A percentile compares a stretch with the other conserved stretches of the same genome.
Evolutionary conservation across 2,329 filamentous ascomycete genomes (phyloP).

Genomic region (Arthroderma sp.): DNA sequence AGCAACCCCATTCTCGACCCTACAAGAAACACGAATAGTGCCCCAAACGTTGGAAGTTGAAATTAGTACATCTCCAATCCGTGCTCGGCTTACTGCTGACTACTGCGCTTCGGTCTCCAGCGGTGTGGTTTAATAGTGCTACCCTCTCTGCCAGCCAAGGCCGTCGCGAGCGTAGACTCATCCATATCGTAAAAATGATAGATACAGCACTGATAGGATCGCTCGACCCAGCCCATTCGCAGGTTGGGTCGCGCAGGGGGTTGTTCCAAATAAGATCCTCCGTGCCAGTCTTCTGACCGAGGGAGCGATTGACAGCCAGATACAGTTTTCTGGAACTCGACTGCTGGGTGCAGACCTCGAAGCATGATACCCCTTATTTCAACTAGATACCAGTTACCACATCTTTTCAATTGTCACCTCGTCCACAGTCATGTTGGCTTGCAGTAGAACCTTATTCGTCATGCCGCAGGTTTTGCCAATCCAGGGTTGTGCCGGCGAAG

Average conservation of each 20-base stretch:
- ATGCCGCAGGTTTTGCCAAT: slow-evolving; percentile 7
- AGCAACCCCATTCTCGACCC: background rate
- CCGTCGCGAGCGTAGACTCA: no score
- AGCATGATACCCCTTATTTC: slow-evolving; percentile 11
- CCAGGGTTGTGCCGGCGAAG: slow-evolving; percentile 11
- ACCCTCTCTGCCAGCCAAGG: no score
- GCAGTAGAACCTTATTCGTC: slow-evolving; percentile 1
- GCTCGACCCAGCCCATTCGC: background rate
- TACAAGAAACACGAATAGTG: background rate
- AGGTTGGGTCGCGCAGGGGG: background rate
- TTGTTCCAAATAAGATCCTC: background rate
- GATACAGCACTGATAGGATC: no score
- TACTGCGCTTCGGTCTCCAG: no score
- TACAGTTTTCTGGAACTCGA: slow-evolving; percentile 10
- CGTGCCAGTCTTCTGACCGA: slow-evolving; percentile 6
- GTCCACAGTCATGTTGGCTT: slow-evolving; percentile 11
- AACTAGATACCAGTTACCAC: slow-evolving; percentile 12
- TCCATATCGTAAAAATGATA: no score
- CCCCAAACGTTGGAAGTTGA: background rate
- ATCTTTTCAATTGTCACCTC: slow-evolving; percentile 10
- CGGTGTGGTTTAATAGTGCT: no score
- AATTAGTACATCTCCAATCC: background rate
- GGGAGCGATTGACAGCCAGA: slow-evolving; percentile 12
- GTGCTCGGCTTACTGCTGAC: no score
- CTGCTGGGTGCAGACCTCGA: slow-evolving; percentile 11